Percentiles rank a stretch among this genome's conserved stretches.
These are phyloP conservation scores for Hypericum perforatum DNA, from an alignment of 345 rosid genomes.

Conservation along the genomic window DNA sequence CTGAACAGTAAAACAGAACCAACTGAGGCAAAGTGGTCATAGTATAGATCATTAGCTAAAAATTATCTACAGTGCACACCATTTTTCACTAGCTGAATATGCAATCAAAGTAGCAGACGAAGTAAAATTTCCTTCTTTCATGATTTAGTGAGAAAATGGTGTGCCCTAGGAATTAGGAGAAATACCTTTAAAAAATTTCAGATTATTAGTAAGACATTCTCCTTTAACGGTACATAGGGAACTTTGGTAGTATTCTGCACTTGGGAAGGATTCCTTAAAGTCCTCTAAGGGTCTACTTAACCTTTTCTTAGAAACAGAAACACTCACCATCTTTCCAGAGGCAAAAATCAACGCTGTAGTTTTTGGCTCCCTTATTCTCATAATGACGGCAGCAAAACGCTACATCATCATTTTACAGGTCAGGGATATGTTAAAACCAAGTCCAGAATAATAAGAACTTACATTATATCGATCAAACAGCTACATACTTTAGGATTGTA, in stretches of 20 bases:
- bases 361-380: slow-evolving; percentile 93
- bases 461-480: not conserved
- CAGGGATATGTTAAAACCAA: slow-evolving; percentile 3
- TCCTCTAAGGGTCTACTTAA: not conserved
- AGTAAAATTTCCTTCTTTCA: no score
- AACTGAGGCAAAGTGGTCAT: slow-evolving; percentile 1
- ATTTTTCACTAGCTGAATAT: no score
- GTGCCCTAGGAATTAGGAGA: no score
- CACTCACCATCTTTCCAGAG: slow-evolving; percentile 83
- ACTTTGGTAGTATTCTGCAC: not conserved
- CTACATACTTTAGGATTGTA: slow-evolving; percentile 64
- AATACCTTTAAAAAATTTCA: no score
- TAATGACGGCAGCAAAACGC: slow-evolving; percentile 95
- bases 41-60: not conserved
- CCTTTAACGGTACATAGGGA: not conserved
- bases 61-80: no score
- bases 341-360: slow-evolving; percentile 89
- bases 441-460: not conserved
- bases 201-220: no score
- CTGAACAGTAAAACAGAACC: slow-evolving; percentile 14
- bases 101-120: no score
- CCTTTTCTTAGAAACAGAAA: not conserved
- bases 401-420: slow-evolving; percentile 17
- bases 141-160: no score
- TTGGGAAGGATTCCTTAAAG: not conserved